These are phyloP conservation scores for Brasenia schreberi DNA, from an alignment of 164 flowering plant genomes.

Conservation along the genomic window DNA sequence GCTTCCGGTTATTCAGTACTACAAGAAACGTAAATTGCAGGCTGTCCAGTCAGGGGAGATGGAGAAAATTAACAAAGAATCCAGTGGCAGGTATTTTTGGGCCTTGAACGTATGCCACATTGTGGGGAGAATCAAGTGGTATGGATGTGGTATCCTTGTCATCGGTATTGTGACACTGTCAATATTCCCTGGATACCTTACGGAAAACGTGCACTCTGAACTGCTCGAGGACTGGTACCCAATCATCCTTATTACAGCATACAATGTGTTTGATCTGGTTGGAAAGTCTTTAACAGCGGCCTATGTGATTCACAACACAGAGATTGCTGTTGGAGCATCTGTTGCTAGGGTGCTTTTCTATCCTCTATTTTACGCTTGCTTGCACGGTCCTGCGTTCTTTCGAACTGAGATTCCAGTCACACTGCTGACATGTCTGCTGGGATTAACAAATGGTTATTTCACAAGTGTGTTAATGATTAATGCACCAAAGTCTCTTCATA, in stretches of 20 bases:
- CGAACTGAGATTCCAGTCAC: constrained; percentile 25
- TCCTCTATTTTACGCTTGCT: constrained; percentile 71
- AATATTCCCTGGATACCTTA: constrained; percentile 90
- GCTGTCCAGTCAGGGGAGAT: constrained; percentile 28
- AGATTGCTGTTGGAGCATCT: constrained; percentile 56
- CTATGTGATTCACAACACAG: constrained; percentile 48
- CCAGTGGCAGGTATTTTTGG: constrained; percentile 34
- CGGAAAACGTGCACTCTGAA: constrained; percentile 82
- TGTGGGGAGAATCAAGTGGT: constrained; percentile 64
- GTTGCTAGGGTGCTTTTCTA: constrained; percentile 56
- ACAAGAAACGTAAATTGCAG: constrained; percentile 44
- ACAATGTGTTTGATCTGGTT: constrained; percentile 82
- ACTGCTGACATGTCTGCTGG: constrained; percentile 71
- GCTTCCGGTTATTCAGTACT: constrained; percentile 76
- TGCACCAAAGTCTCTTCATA: constrained; percentile 64
- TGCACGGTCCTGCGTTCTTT: constrained; percentile 76
- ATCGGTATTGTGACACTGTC: constrained; percentile 71
- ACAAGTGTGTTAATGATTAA: constrained; percentile 75
- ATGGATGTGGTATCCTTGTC: constrained; percentile 52
- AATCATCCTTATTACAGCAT: constrained; percentile 28
- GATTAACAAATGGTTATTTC: constrained; percentile 81
- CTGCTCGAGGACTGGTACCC: constrained; percentile 82
- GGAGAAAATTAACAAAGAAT: constrained; percentile 34
- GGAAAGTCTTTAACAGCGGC: constrained; percentile 74
- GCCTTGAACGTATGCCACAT: constrained; percentile 51